Base-by-base conservation (phyloP, 1,284 basidiomycete genomes). In the Phlebopus sp. region DNA sequence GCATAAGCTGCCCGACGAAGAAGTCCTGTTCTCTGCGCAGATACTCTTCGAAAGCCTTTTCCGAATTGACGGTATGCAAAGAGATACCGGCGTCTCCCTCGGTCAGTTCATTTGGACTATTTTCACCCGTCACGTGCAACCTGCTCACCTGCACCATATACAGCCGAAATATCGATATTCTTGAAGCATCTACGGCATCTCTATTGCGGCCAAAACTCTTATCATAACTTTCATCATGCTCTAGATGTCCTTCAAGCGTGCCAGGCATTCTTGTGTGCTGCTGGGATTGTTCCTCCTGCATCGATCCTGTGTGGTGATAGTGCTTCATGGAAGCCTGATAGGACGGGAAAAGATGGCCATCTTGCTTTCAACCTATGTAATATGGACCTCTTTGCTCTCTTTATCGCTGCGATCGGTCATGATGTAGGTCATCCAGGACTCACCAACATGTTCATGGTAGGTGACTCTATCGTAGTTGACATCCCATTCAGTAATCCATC, bases 151-250 rank as follows among this genome's bases (percentile, higher is more conserved):
- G 38, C 21, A 50, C n/a, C 39, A 43, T 58, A 47, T 51, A 53
- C 59, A 88, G 86, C 76, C 53, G 83, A 85, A 70, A 77, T 95
- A 55, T 79, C 81, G 21, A 70, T 78, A 5, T 86, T 95, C 59
- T 75, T 96, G 25, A 81, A 83, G 53, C 90, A 94, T 55, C 78
- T 97, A 11, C 81, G 87, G 27, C 81, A 82, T 30, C 86, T 94
- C 47, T 97, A 97, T 64, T 87, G 93, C 54, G 78, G 81, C 39
- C 84, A 86, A 45, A 97, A 97, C 69, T 86, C 89, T 13, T 97
- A 97, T 69, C 94, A 97, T 73, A 97, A 97, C 63, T 97, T 95
- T 63, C 84, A 92, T 50, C 94, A 97, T 67, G 94, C 93, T 1
- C 75, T 96, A 38, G 95, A 97, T 64, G 95, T 97, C 10, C 78